phyloP scores from a whole-genome alignment of 495 filamentous ascomycete species.

The Thozetella sp. region DNA sequence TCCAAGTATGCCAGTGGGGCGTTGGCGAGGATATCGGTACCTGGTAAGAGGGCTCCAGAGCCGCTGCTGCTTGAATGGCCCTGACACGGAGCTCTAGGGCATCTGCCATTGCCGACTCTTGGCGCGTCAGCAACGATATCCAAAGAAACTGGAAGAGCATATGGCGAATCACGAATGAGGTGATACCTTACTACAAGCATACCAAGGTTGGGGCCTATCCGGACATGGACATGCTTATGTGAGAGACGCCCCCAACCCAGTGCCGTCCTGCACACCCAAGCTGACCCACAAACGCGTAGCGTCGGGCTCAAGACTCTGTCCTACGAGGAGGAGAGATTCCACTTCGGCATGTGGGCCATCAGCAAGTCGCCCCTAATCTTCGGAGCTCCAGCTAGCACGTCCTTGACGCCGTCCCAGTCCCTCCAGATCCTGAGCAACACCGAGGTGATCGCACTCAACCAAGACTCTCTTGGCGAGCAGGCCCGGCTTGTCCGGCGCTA shows the following conservation, averaged over 20 bases:
- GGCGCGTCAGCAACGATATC: conserved; percentile 56
- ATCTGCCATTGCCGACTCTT: conserved; percentile 43
- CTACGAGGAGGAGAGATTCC: conserved; percentile 43
- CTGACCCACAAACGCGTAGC: conserved; percentile 9
- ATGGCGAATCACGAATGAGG: conserved; percentile 50
- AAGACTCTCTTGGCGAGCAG: conserved; percentile 47
- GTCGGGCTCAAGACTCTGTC: conserved; percentile 30
- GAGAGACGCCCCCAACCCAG: conserved; percentile 6
- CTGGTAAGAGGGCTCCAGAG: conserved; percentile 19
- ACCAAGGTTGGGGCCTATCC: conserved; percentile 42
- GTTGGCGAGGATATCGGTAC: conserved; percentile 45
- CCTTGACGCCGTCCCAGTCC: conserved; percentile 35
- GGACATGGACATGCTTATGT: conserved; percentile 54
- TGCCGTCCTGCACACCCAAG: neutral
- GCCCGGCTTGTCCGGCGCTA: conserved; percentile 27
- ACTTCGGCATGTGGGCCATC: conserved; percentile 58
- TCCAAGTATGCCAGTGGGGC: conserved; percentile 57
- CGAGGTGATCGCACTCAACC: conserved; percentile 49
- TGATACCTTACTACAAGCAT: conserved; percentile 37
- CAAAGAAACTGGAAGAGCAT: conserved; percentile 47
- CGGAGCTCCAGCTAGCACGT: conserved; percentile 41
- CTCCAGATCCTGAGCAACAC: conserved; percentile 44
- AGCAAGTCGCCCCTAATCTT: conserved; percentile 54
- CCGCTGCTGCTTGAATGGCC: neutral
- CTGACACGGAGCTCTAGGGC: conserved; percentile 26